phyloP scores from a whole-genome alignment of 192 early-diverging fungal genomes.

The Gonapodya prolifera region DNA sequence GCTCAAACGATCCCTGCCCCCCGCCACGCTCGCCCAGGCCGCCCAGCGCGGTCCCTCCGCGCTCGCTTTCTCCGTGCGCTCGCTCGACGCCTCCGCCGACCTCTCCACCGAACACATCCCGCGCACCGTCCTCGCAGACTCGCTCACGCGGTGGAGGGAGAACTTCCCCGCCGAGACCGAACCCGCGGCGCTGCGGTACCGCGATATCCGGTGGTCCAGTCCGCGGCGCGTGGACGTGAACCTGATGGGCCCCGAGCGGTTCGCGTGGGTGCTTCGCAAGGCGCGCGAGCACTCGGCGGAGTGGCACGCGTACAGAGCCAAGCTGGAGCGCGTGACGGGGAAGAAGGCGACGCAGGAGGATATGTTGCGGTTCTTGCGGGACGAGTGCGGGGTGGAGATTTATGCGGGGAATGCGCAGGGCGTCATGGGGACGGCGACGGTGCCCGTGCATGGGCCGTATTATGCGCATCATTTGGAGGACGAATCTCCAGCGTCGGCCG shows the following conservation, averaged over 20 bases:
- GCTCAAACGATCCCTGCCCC: not conserved
- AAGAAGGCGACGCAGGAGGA: not conserved
- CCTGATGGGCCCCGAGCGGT: not conserved
- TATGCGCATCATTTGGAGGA: not conserved
- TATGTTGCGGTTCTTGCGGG: not conserved
- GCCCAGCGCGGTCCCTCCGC: not conserved
- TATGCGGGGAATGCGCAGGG: not conserved
- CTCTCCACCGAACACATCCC: not conserved
- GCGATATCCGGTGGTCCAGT: not conserved
- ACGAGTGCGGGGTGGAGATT: not conserved
- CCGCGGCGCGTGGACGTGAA: not conserved
- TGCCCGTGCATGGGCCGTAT: not conserved
- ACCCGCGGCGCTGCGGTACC: not conserved
- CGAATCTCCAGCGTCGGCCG: not conserved
- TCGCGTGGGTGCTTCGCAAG: not conserved
- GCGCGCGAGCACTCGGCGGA: not conserved
- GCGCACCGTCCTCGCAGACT: not conserved
- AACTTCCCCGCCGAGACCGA: not conserved
- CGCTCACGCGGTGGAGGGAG: not conserved
- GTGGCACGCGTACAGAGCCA: not conserved
- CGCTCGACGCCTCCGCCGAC: not conserved
- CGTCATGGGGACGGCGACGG: not conserved
- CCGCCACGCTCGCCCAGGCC: not conserved
- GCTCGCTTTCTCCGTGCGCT: not conserved
- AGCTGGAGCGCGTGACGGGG: not conserved